A percentile compares a stretch with the other conserved stretches of the same genome.
These are phyloP conservation scores for Calonectria pseudoturangicola DNA, from an alignment of 2,329 filamentous ascomycete species.

Conservation along the genomic window DNA sequence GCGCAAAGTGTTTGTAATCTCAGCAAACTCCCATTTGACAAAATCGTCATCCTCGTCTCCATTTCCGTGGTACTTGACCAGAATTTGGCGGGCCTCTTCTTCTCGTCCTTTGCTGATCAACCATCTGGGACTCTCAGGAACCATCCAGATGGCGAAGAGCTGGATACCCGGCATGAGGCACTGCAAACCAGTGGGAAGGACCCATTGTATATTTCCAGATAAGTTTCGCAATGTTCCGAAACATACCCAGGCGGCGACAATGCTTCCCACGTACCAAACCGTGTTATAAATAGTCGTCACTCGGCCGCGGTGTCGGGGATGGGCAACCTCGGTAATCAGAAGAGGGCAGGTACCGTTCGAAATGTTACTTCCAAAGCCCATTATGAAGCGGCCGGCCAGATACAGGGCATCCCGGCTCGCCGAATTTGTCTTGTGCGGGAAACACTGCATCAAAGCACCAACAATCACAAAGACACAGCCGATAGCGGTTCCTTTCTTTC, in stretches of 20 bases:
- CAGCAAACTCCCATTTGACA: constrained; percentile 46
- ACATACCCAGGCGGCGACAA: constrained; percentile 49
- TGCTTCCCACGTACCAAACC: constrained; percentile 50
- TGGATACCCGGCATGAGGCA: constrained; percentile 51
- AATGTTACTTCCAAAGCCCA: constrained; percentile 52
- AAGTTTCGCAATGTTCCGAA: constrained; percentile 47
- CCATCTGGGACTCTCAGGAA: constrained; percentile 51
- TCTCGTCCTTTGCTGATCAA: constrained; percentile 48
- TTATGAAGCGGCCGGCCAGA: constrained; percentile 49
- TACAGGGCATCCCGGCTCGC: constrained; percentile 46
- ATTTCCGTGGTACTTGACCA: constrained; percentile 52
- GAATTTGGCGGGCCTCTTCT: constrained; percentile 47
- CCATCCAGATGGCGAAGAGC: constrained; percentile 45
- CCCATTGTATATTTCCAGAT: constrained; percentile 47
- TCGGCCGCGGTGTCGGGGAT: constrained; percentile 48
- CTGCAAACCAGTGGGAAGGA: constrained; percentile 47
- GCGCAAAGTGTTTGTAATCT: constrained; percentile 48
- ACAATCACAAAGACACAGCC: constrained; percentile 46
- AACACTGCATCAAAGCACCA: constrained; percentile 51
- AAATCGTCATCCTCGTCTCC: constrained; percentile 43
- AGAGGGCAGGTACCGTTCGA: constrained; percentile 51
- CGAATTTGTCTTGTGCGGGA: constrained; percentile 37
- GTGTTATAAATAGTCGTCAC: constrained; percentile 54
- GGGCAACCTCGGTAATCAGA: constrained; percentile 51
- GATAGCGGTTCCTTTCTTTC: constrained; percentile 50